These are phyloP conservation scores for Angomonas ambiguus DNA, from an alignment of 208 protist genomes.

Conservation along the genomic window DNA sequence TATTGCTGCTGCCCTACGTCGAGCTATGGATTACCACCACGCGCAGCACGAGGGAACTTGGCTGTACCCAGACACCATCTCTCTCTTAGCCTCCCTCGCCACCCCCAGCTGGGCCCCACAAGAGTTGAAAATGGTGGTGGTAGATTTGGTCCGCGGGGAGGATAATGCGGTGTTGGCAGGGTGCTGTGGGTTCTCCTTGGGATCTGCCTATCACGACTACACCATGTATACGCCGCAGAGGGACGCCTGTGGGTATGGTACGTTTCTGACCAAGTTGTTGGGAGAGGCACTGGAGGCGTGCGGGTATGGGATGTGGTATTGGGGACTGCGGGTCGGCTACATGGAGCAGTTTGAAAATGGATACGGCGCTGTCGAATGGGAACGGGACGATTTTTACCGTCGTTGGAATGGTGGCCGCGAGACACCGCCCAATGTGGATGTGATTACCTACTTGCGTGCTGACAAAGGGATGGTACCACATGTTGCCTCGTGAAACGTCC, in stretches of 20 bases:
- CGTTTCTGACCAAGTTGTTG: slow-evolving; percentile 56
- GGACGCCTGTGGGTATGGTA: slow-evolving; percentile 32
- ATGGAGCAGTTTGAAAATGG: slow-evolving; percentile 50
- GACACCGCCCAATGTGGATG: slow-evolving; percentile 13
- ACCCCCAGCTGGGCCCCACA: background rate
- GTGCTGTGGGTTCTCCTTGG: slow-evolving; percentile 55
- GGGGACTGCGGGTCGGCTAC: slow-evolving; percentile 60
- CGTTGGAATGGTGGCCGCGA: slow-evolving; percentile 45
- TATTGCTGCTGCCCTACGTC: slow-evolving; percentile 25
- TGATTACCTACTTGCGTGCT: slow-evolving; percentile 36
- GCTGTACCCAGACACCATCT: slow-evolving; percentile 22
- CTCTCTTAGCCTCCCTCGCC: slow-evolving; percentile 5
- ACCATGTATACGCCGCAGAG: slow-evolving; percentile 66
- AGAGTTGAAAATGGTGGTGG: slow-evolving; percentile 24
- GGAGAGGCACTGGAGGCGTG: slow-evolving; percentile 65
- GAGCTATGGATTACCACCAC: slow-evolving; percentile 44
- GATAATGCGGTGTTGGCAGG: slow-evolving; percentile 41
- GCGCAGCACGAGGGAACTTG: slow-evolving; percentile 24
- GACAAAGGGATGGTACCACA: slow-evolving; percentile 43
- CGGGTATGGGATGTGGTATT: slow-evolving; percentile 80
- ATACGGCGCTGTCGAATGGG: slow-evolving; percentile 43
- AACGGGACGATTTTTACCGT: slow-evolving; percentile 31
- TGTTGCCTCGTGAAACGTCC: background rate
- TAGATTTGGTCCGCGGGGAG: slow-evolving; percentile 43
- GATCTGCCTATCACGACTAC: slow-evolving; percentile 67